Conservation (phyloP, 495 filamentous ascomycete genomes). For the Penicillium ochrochloron region DNA sequence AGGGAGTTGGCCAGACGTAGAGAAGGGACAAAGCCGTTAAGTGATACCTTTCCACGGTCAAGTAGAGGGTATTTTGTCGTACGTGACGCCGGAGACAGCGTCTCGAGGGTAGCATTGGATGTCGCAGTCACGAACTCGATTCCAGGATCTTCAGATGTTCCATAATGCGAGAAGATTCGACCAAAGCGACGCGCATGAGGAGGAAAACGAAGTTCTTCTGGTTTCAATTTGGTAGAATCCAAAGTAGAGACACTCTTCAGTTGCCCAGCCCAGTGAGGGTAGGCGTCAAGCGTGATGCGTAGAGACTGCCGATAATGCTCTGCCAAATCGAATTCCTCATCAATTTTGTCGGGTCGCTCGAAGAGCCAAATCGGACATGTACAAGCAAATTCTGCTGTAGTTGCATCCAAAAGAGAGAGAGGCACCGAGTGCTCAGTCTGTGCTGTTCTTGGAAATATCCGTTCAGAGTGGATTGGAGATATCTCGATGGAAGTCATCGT, state of each 20-base stretch:
- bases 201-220: constrained; percentile 6
- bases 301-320: constrained; percentile 33
- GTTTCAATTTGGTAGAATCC: constrained; percentile 1
- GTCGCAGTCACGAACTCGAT: constrained; percentile 39
- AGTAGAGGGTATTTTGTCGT: constrained; percentile 32
- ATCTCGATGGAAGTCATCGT: constrained; percentile 1
- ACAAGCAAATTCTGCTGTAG: constrained; percentile 28
- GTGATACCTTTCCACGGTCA: constrained; percentile 27
- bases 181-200: constrained; percentile 39
- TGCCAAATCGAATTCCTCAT: constrained; percentile 11
- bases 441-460: constrained; percentile 17
- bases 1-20: constrained; percentile 16
- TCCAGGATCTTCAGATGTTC: constrained; percentile 38
- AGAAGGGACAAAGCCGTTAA: constrained; percentile 19
- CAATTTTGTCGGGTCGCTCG: constrained; percentile 17
- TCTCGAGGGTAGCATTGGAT: constrained; percentile 28
- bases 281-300: constrained; percentile 30
- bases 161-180: constrained; percentile 39
- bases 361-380: constrained; percentile 36
- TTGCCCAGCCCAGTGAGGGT: constrained; percentile 40
- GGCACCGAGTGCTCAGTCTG: constrained; percentile 11
- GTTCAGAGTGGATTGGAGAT: constrained; percentile 17
- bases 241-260: constrained; percentile 27
- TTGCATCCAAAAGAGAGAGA: constrained; percentile 41
- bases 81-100: constrained; percentile 34